A percentile compares a stretch with the other conserved stretches of the same genome.
Conservation (phyloP, 805 yeast species). For the Starmerella riodocensis region DNA sequence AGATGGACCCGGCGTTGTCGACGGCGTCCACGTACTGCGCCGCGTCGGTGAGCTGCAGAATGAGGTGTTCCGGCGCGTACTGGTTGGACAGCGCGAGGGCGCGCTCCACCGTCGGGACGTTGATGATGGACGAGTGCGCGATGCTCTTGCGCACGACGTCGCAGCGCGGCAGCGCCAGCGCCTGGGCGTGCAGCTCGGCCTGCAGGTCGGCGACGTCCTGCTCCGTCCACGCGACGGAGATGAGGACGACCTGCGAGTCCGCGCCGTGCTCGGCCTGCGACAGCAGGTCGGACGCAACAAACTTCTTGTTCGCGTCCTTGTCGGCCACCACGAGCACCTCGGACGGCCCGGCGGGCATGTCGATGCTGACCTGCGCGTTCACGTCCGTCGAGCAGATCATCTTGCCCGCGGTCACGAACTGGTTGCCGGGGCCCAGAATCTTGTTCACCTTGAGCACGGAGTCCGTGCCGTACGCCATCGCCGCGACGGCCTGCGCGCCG, state of each 20-base stretch:
- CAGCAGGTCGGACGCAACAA: conserved; percentile 89
- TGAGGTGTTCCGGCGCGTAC: conserved; percentile 97
- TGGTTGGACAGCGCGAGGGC: conserved; percentile 79
- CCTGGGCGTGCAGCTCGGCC: conserved; percentile 73
- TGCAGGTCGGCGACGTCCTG: conserved; percentile 57
- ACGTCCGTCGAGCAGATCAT: conserved; percentile 95
- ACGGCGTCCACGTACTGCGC: conserved; percentile 54
- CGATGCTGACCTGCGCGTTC: conserved; percentile 86
- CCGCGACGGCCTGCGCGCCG: conserved; percentile 98
- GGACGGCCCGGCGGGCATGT: conserved; percentile 99
- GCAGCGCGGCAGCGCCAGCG: conserved; percentile 71
- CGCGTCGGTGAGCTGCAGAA: conserved; percentile 78
- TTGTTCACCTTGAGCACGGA: conserved; percentile 87
- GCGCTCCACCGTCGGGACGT: conserved; percentile 55
- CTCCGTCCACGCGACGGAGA: conserved; percentile 60
- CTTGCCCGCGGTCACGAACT: conserved; percentile 97
- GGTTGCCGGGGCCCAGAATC: conserved; percentile 97
- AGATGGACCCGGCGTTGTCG: conserved; percentile 89
- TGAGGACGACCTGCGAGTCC: conserved; percentile 89
- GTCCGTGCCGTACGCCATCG: conserved; percentile 97
- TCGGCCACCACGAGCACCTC: conserved; percentile 94
- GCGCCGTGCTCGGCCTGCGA: conserved; percentile 99
- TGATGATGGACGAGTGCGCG: conserved; percentile 73
- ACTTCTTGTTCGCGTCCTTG: conserved; percentile 74
- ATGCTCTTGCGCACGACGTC: conserved; percentile 87